phyloP scores from a whole-genome alignment of 345 rosid genomes.

The Hibiscus syriacus region DNA sequence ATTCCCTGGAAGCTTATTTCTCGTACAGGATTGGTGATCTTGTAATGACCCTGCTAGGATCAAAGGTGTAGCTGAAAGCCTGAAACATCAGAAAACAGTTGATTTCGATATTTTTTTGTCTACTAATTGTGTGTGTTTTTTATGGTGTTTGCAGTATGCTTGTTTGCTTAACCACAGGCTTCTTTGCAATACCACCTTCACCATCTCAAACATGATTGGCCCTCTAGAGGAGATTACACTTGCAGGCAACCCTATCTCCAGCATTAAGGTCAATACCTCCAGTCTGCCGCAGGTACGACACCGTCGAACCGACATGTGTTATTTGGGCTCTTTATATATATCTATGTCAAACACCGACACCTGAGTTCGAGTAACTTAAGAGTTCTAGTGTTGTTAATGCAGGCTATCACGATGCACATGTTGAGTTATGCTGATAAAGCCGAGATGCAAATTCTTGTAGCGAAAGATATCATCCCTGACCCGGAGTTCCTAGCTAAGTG shows the following conservation, averaged over 20 bases:
- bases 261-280: slow-evolving; percentile 29
- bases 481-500: slow-evolving; percentile 57
- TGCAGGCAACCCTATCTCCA: slow-evolving; percentile 37
- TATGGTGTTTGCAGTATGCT: slow-evolving; percentile 25
- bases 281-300: slow-evolving; percentile 40
- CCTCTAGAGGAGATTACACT: slow-evolving; percentile 41
- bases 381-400: background rate
- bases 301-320: background rate
- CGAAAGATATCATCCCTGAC: slow-evolving; percentile 58
- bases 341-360: background rate
- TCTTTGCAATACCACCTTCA: slow-evolving; percentile 43
- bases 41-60: slow-evolving; percentile 32
- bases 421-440: slow-evolving; percentile 59
- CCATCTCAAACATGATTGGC: slow-evolving; percentile 49
- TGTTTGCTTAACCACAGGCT: slow-evolving; percentile 37
- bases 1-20: slow-evolving; percentile 40
- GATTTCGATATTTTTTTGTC: background rate
- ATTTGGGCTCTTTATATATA: background rate
- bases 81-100: background rate
- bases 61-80: slow-evolving; percentile 27
- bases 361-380: background rate
- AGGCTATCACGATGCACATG: slow-evolving; percentile 66
- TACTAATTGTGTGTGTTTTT: background rate
- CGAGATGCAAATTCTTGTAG: slow-evolving; percentile 54
- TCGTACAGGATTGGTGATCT: slow-evolving; percentile 31